phyloP scores from a whole-genome alignment of 495 filamentous ascomycete species.

The Venustampulla echinocandica region DNA sequence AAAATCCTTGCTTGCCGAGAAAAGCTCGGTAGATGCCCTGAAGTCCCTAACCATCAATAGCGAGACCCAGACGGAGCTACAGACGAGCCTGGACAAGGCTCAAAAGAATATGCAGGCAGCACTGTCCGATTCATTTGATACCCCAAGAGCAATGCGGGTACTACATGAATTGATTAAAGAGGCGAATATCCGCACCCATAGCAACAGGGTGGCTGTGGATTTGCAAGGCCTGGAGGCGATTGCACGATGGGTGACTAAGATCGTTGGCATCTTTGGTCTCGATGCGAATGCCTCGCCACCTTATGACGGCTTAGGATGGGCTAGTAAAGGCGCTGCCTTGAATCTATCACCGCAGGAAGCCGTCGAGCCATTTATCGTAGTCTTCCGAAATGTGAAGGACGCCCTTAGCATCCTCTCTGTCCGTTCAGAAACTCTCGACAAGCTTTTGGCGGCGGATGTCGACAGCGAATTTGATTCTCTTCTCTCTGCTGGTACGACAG shows the following conservation, averaged over 20 bases:
- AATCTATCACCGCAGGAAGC: slow-evolving; percentile 33
- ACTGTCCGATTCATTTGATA: slow-evolving; percentile 86
- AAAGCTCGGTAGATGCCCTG: slow-evolving; percentile 9
- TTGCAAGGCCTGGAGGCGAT: slow-evolving; percentile 47
- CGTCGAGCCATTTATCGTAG: slow-evolving; percentile 37
- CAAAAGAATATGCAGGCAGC: slow-evolving; percentile 56
- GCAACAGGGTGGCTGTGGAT: slow-evolving; percentile 38
- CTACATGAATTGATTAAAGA: slow-evolving; percentile 68
- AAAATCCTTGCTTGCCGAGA: slow-evolving; percentile 47
- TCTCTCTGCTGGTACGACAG: slow-evolving; percentile 28
- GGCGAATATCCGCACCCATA: slow-evolving; percentile 61
- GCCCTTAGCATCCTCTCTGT: slow-evolving; percentile 29
- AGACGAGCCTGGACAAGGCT: slow-evolving; percentile 47
- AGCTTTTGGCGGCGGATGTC: slow-evolving; percentile 25
- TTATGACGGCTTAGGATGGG: slow-evolving; percentile 70
- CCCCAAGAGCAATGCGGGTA: slow-evolving; percentile 61
- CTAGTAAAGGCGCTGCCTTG: slow-evolving; percentile 51
- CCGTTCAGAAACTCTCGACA: slow-evolving; percentile 21
- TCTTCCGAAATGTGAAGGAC: slow-evolving; percentile 29
- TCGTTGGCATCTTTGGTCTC: slow-evolving; percentile 80
- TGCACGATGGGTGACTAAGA: slow-evolving; percentile 72
- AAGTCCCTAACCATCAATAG: slow-evolving; percentile 6
- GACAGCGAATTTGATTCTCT: slow-evolving; percentile 34
- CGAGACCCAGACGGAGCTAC: slow-evolving; percentile 19
- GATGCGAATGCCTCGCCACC: slow-evolving; percentile 54